Evolutionary conservation across 345 rosid genomes (phyloP).

Genomic region (Brassica carinata): DNA sequence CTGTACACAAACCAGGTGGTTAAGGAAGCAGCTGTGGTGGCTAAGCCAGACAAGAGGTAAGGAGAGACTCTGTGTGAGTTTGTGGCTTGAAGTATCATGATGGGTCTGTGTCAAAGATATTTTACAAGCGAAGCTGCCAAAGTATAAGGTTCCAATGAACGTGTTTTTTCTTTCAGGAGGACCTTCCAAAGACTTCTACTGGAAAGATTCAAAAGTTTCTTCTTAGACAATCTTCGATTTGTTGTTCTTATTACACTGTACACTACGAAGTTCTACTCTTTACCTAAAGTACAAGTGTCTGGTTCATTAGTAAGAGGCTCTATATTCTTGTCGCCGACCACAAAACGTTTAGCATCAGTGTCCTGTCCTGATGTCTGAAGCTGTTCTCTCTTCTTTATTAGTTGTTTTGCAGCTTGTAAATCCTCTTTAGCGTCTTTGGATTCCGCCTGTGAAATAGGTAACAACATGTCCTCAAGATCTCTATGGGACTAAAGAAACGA

Average conservation of each 20-base stretch:
- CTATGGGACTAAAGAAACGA: too few species aligned
- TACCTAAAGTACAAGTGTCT: constrained; percentile 21
- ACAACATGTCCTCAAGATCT: constrained; percentile 33
- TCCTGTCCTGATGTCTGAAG: constrained; percentile 63
- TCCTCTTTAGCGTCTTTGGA: constrained; percentile 42
- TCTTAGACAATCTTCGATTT: constrained; percentile 37
- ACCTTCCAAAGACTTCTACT: constrained; percentile 62
- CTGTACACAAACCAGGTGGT: constrained; percentile 53
- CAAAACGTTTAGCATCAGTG: constrained; percentile 47
- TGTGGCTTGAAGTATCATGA: constrained; percentile 46
- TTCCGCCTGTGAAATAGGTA: constrained; percentile 66
- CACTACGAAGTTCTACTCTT: not conserved
- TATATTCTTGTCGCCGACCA: constrained; percentile 38
- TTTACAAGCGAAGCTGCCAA: constrained; percentile 50
- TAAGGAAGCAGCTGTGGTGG: constrained; percentile 63
- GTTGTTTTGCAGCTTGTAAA: not conserved
- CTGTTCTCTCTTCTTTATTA: constrained; percentile 63
- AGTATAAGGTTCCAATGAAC: constrained; percentile 57
- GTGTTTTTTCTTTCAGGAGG: constrained; percentile 43
- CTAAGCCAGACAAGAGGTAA: too few species aligned
- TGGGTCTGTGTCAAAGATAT: constrained; percentile 37
- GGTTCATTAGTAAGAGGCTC: not conserved
- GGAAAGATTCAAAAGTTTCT: constrained; percentile 60
- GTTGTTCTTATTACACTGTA: not conserved
- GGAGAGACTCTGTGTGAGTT: constrained; percentile 65